Evolutionary conservation across 1,284 basidiomycete genomes (phyloP).

Genomic region (Ceratobasidium sp.): DNA sequence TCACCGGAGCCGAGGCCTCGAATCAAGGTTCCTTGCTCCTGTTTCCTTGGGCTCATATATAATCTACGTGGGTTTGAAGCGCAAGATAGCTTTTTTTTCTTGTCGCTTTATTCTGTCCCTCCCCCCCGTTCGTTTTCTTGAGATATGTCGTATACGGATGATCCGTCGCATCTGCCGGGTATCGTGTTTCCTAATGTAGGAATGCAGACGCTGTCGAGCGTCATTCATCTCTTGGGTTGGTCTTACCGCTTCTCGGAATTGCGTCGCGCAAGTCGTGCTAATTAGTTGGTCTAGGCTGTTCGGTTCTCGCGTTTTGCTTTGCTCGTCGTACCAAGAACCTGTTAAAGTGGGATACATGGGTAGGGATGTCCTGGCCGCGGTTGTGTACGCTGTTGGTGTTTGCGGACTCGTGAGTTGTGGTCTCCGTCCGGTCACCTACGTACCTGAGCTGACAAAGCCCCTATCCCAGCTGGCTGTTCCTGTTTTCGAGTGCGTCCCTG

Average conservation of each 20-base stretch:
- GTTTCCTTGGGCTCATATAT: slow-evolving; percentile 4
- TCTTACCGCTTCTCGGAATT: neutral
- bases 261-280: neutral
- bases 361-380: slow-evolving; percentile 54
- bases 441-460: slow-evolving; percentile 19
- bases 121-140: neutral
- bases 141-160: slow-evolving; percentile 48
- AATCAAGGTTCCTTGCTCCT: neutral
- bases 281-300: slow-evolving; percentile 53
- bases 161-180: slow-evolving; percentile 26
- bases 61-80: neutral
- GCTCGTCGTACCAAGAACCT: slow-evolving; percentile 54
- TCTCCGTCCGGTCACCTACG: neutral
- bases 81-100: neutral
- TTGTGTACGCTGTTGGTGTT: slow-evolving; percentile 56
- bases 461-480: slow-evolving; percentile 54
- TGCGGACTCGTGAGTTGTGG: slow-evolving; percentile 54
- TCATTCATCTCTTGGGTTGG: slow-evolving; percentile 55
- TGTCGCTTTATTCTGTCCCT: neutral
- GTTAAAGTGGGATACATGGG: slow-evolving; percentile 52
- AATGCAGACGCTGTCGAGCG: slow-evolving; percentile 53
- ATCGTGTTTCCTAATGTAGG: slow-evolving; percentile 54
- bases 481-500: slow-evolving; percentile 57
- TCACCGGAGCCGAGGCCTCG: slow-evolving; percentile 4
- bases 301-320: slow-evolving; percentile 56